Base-by-base conservation (phyloP, 768 basidiomycete genomes). In the Mycena olivaceomarginata region DNA sequence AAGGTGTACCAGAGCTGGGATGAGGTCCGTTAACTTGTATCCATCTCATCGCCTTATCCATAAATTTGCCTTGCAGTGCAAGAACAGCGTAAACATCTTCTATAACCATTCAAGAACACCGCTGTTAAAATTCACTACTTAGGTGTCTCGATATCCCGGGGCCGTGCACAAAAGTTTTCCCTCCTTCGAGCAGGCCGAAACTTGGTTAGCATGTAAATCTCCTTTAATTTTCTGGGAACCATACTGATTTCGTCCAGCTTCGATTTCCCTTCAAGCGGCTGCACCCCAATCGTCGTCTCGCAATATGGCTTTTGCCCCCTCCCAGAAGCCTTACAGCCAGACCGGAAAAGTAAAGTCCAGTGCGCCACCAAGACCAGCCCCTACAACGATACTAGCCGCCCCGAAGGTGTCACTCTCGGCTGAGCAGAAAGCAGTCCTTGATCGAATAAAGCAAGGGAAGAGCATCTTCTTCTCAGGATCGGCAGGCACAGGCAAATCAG, bases 391-490 rank as follows among this genome's bases (percentile, higher is more conserved):
- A 66, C 72, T 10, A 67, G 31, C 15, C 31, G 39, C 79, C 12
- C 75, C 80, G 16, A 37, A 82, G 41, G 80, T 91, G 20, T 31
- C 70, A 7, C 85, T 94, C 15, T 93, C 93, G 13, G 81, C 84
- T 5, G 91, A 93, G 81, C 93, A 94, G 82, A 82, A 79, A 63
- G 65, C 69, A 4, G 90, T 94, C 8, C 82, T 94, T 9, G 79
- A 86, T 16, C 84, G 82, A 79, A 94, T 97, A 9, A 89, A 91
- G 60, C 85, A 85, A 12, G 92, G 93, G 4, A 85, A 90, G 77
- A 96, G 87, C 80, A 92, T 97, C 10, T 97, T 97, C 85, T 97
- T 97, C 83, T 97, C 96, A 0, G 96, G 96, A 2, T 94, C 94
- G 20, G 96, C 96, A 68, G 93, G 93, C 37, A 97, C 96, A 2